phyloP scores from a whole-genome alignment of 345 rosid species.

The Populus euphratica region DNA sequence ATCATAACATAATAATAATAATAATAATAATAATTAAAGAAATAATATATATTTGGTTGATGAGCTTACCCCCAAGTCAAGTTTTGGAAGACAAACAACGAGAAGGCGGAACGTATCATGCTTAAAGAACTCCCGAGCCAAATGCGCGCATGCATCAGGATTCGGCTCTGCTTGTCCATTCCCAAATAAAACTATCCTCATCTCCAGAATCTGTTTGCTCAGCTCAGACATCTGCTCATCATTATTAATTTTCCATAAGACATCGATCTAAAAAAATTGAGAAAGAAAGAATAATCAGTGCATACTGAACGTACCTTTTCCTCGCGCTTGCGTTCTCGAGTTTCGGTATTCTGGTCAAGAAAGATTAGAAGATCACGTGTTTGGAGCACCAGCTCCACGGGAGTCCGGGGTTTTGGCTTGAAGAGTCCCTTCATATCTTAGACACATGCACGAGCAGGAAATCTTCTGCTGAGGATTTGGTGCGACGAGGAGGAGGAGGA shows the following conservation, averaged over 20 bases:
- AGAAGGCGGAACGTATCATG: slow-evolving; percentile 65
- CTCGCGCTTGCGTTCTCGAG: slow-evolving; percentile 41
- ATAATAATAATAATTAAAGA: not conserved
- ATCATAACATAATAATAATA: not conserved
- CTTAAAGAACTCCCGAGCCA: slow-evolving; percentile 83
- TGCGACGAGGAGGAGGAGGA: not conserved
- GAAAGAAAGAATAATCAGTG: not conserved
- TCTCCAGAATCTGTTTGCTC: slow-evolving; percentile 57
- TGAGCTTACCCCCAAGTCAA: slow-evolving; percentile 69
- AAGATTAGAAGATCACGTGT: slow-evolving; percentile 40
- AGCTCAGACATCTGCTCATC: slow-evolving; percentile 66
- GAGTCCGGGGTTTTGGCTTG: slow-evolving; percentile 44
- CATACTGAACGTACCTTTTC: slow-evolving; percentile 33
- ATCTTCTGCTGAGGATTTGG: too few species aligned
- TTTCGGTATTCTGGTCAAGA: slow-evolving; percentile 15
- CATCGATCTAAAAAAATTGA: not conserved
- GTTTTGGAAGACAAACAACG: slow-evolving; percentile 65
- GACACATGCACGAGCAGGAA: not conserved
- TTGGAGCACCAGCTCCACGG: slow-evolving; percentile 39
- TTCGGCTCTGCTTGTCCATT: slow-evolving; percentile 84
- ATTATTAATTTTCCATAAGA: too few species aligned
- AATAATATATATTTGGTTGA: not conserved
- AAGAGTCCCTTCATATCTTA: slow-evolving; percentile 44
- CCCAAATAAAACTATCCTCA: slow-evolving; percentile 79
- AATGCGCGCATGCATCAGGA: slow-evolving; percentile 75